A percentile compares a stretch with the other conserved stretches of the same genome.
Evolutionary conservation across 2,329 filamentous ascomycete species (phyloP).

Genomic region (Amylocarpus encephaloides): DNA sequence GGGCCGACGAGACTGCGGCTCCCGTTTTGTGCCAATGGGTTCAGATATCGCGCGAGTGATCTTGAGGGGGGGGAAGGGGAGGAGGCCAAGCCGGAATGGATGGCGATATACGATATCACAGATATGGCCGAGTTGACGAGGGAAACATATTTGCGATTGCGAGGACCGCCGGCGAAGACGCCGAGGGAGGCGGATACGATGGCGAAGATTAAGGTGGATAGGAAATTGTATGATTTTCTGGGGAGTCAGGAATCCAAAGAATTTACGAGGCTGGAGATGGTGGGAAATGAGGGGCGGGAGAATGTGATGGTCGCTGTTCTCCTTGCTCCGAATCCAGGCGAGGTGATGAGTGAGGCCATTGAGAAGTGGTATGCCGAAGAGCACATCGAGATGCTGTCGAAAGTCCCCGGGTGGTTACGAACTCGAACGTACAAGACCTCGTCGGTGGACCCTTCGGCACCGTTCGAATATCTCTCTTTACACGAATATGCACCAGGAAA

Average conservation of each 20-base stretch:
- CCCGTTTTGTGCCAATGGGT: conserved; percentile 67
- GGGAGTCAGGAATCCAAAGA: conserved; percentile 47
- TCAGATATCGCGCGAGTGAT: conserved; percentile 70
- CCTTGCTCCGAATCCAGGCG: conserved; percentile 46
- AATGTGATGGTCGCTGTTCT: conserved; percentile 58
- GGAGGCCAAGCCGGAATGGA: conserved; percentile 55
- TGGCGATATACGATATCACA: conserved; percentile 76
- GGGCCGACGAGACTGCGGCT: conserved; percentile 74
- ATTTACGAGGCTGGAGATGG: conserved; percentile 54
- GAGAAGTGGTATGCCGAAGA: conserved; percentile 69
- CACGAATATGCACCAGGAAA: conserved; percentile 68
- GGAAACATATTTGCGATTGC: conserved; percentile 61
- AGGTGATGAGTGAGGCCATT: conserved; percentile 50
- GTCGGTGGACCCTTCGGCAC: conserved; percentile 50
- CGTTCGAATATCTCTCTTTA: conserved; percentile 56
- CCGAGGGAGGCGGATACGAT: conserved; percentile 55
- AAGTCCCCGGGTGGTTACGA: conserved; percentile 73
- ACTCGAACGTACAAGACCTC: conserved; percentile 65
- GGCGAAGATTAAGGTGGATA: conserved; percentile 60
- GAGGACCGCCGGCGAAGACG: conserved; percentile 50
- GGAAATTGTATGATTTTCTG: conserved; percentile 65
- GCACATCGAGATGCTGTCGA: conserved; percentile 64
- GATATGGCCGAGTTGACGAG: conserved; percentile 66
- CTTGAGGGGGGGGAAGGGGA: conserved; percentile 29
- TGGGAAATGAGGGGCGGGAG: conserved; percentile 52